phyloP scores from a whole-genome alignment of 1,284 basidiomycete species.

The Abortiporus biennis region DNA sequence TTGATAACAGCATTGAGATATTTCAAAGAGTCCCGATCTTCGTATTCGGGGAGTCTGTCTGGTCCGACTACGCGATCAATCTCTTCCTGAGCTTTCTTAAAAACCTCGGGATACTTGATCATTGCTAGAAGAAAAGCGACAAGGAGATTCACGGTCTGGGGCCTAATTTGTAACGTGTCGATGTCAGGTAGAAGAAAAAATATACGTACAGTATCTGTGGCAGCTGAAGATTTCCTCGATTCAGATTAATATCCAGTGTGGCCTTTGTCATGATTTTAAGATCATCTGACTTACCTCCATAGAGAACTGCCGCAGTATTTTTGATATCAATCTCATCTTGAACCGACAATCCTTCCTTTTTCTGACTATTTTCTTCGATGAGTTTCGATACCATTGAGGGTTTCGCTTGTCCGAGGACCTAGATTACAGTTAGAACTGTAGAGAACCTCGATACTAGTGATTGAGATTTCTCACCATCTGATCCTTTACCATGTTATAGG shows the following conservation, averaged over 20 bases:
- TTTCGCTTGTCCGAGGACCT: slow-evolving; percentile 35
- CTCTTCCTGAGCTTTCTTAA: slow-evolving; percentile 46
- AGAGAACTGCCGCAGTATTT: slow-evolving; percentile 47
- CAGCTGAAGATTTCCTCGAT: no score
- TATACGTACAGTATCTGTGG: slow-evolving; percentile 28
- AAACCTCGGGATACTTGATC: slow-evolving; percentile 42
- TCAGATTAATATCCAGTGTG: no score
- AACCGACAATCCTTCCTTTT: slow-evolving; percentile 12
- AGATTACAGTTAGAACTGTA: no score
- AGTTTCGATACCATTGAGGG: slow-evolving; percentile 51
- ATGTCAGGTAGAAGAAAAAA: no score
- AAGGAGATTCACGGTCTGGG: slow-evolving; percentile 39
- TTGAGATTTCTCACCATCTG: slow-evolving; percentile 33
- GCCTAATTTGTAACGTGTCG: no score
- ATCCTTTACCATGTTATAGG: slow-evolving; percentile 46
- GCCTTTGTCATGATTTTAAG: no score
- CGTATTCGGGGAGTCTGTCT: slow-evolving; percentile 37
- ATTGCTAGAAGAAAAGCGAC: slow-evolving; percentile 45
- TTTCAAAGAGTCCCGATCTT: slow-evolving; percentile 42
- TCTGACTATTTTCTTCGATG: slow-evolving; percentile 25
- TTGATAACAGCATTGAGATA: slow-evolving; percentile 47
- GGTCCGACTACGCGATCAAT: slow-evolving; percentile 44
- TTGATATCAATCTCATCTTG: slow-evolving; percentile 49
- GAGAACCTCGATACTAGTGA: neutral
- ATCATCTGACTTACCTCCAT: slow-evolving; percentile 30